Evolutionary conservation across 2,329 filamentous ascomycete species (phyloP), one percentile per base, ranked within the genome.

Genomic region (Diaporthe sp.): DNA sequence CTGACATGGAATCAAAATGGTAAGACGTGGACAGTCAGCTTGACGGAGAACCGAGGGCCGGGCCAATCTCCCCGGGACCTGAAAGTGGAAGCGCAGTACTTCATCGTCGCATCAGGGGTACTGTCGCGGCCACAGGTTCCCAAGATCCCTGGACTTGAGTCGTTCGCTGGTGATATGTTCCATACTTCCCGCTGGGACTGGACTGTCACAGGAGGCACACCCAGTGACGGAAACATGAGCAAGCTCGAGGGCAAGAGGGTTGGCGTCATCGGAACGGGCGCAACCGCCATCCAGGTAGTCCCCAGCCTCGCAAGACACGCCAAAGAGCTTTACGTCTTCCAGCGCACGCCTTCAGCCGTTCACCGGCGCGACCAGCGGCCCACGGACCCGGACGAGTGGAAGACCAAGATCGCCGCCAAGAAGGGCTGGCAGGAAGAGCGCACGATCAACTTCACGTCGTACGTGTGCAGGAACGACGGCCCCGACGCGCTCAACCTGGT

Each of bases 361-460:
- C 80, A 81, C 52, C 61, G 76, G 3, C 82, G 82, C 9, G 55
- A 40, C 22, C 55, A 72, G 70, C 77, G 79, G 7, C 74, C 79
- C 0, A 89, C 85, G 0, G 84, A 89, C 54, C 80, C 81, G 0
- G 81, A 83, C 17, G 82, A 84, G 70, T 90, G 84, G 82, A 78
- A 75, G 55, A 80, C 77, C 8, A 45, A 54, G 19, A 47, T 85
- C 8, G 80, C 85, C 4, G 77, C 77, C 5, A 76, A 80, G 17
- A 77, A 79, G 3, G 88, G 89, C 9, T 92, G 89, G 90, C 87
- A 89, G 75, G 76, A 77, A 13, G 81, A 83, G 57, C 85, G 89
- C 30, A 82, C 82, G 75, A 73, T 80, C 35, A 91, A 90, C 78
- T 55, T 58, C 60, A 42, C 33, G 1, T 78, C 76, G 4, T 80